These are phyloP conservation scores for Caryopteris hybrid DNA, from an alignment of 305 asterid species.

Conservation along the genomic window DNA sequence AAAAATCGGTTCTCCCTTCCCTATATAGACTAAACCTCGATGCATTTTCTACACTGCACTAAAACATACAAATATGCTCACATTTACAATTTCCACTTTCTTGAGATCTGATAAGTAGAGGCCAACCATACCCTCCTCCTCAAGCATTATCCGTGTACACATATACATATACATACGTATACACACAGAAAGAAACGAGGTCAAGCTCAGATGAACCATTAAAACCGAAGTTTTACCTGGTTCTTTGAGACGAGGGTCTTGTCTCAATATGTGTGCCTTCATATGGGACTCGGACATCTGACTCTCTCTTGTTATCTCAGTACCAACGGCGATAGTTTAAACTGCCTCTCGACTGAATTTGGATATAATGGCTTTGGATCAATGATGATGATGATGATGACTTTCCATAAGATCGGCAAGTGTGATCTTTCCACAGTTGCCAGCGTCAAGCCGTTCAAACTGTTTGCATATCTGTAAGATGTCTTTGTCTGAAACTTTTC, in stretches of 20 bases:
- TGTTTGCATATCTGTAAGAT: conserved; percentile 60
- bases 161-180: background rate
- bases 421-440: conserved; percentile 82
- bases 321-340: background rate
- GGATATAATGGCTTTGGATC: background rate
- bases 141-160: background rate
- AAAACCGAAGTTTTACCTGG: conserved; percentile 9
- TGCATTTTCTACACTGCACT: background rate
- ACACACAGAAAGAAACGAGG: background rate
- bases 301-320: background rate
- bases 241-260: background rate
- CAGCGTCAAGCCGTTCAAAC: conserved; percentile 74
- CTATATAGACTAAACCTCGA: background rate
- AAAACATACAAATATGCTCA: background rate
- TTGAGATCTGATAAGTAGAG: too few species aligned
- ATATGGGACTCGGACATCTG: background rate
- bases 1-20: too few species aligned
- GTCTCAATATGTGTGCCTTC: background rate
- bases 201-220: background rate
- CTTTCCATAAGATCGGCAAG: conserved; percentile 76
- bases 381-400: conserved; percentile 26
- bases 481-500: conserved; percentile 70
- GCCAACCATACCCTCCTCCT: background rate
- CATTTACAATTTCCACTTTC: background rate
- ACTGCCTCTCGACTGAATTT: background rate